Percentiles rank a stretch among this genome's conserved stretches.
phyloP scores from a whole-genome alignment of 2,329 filamentous ascomycete genomes.

The Diaporthe citri region DNA sequence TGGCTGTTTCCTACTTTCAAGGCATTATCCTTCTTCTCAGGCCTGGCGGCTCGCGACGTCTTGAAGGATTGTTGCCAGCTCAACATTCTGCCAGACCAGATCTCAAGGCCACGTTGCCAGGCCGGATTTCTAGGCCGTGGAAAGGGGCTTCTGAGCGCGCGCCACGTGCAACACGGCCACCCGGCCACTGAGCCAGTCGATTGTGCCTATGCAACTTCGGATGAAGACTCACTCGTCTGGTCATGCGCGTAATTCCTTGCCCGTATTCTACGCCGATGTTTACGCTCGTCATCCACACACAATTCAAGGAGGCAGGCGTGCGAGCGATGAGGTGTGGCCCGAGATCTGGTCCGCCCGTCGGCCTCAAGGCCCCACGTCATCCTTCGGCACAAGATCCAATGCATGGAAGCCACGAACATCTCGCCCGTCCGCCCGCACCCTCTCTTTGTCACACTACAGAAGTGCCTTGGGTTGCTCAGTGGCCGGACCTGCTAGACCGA shows the following conservation, averaged over 20 bases:
- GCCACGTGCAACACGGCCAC: slow-evolving; percentile 32
- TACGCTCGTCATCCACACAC: neutral
- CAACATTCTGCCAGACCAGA: slow-evolving; percentile 8
- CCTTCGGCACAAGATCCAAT: neutral
- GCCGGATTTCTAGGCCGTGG: neutral
- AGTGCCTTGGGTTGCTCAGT: neutral
- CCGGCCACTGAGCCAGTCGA: slow-evolving; percentile 18
- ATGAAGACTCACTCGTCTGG: neutral
- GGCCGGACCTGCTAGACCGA: neutral
- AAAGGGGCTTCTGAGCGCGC: slow-evolving; percentile 28
- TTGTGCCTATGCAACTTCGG: neutral
- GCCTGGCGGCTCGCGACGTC: neutral
- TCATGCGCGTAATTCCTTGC: neutral
- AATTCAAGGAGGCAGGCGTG: neutral
- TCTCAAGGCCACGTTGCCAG: neutral
- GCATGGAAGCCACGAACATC: neutral
- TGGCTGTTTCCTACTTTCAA: slow-evolving; percentile 17
- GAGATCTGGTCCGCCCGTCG: neutral
- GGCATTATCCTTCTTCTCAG: neutral
- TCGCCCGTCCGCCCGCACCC: neutral
- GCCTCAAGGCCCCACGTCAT: neutral
- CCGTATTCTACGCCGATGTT: neutral
- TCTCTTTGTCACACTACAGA: neutral
- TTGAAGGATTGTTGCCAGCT: slow-evolving; percentile 7
- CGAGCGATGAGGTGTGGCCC: neutral